phyloP scores from a whole-genome alignment of 2,329 filamentous ascomycete species.

The Cadophora malorum region DNA sequence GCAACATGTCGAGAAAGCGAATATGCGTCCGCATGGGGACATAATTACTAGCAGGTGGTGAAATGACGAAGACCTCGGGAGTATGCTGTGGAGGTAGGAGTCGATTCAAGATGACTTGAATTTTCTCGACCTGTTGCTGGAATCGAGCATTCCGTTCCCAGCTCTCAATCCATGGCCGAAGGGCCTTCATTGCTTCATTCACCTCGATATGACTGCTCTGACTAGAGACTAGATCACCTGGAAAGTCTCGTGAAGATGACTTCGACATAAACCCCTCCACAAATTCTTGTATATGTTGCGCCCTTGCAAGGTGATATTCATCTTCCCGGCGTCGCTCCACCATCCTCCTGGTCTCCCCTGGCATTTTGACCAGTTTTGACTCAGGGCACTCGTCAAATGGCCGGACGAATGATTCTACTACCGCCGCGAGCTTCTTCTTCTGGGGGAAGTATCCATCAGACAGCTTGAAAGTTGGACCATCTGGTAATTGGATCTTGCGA shows the following conservation, averaged over 20 bases:
- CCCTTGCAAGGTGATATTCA: background rate
- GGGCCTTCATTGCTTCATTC: background rate
- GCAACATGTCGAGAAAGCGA: too few relatives aligned
- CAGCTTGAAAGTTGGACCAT: slow-evolving; percentile 21
- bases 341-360: background rate
- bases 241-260: background rate
- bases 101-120: background rate
- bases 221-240: background rate
- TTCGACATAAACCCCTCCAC: background rate
- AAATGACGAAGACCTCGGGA: background rate
- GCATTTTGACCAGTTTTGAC: slow-evolving; percentile 8
- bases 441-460: slow-evolving; percentile 19
- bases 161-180: background rate
- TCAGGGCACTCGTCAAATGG: slow-evolving; percentile 22
- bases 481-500: slow-evolving; percentile 8
- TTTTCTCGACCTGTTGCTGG: background rate
- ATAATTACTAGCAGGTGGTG: too few relatives aligned
- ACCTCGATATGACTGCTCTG: background rate
- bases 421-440: background rate
- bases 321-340: background rate
- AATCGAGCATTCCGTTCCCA: background rate
- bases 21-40: too few relatives aligned
- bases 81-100: background rate
- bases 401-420: background rate
- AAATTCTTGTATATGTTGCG: background rate